These are phyloP conservation scores for Sporisorium sorghi DNA, from an alignment of 1,284 basidiomycete species.

Conservation along the genomic window DNA sequence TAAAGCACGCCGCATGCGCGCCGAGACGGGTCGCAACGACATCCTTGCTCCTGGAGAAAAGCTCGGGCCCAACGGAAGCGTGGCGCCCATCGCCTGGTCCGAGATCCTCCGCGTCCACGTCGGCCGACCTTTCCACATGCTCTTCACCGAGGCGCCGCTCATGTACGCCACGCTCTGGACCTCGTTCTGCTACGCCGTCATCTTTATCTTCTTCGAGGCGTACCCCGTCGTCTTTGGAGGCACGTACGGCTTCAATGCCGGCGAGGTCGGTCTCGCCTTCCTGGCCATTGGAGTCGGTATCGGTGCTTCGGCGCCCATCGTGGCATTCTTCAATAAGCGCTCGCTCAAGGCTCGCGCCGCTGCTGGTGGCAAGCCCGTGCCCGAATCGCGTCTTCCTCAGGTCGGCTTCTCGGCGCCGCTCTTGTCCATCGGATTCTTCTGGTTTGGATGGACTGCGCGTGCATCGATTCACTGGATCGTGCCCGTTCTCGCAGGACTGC, in stretches of 20 bases:
- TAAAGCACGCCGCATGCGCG: conserved; percentile 19
- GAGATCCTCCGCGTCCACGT: conserved; percentile 40
- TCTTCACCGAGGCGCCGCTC: conserved; percentile 42
- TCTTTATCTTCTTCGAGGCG: conserved; percentile 57
- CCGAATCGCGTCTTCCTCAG: conserved; percentile 40
- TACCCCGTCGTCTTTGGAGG: conserved; percentile 46
- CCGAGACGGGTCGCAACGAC: conserved; percentile 22
- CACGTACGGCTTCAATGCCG: conserved; percentile 50
- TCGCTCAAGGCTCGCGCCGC: conserved; percentile 23
- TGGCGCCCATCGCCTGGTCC: conserved; percentile 23
- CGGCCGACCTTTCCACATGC: conserved; percentile 43
- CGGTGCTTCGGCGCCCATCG: conserved; percentile 32
- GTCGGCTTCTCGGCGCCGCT: conserved; percentile 35
- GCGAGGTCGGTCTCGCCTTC: conserved; percentile 49
- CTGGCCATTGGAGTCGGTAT: conserved; percentile 48
- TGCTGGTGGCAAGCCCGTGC: conserved; percentile 36
- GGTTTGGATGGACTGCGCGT: conserved; percentile 52
- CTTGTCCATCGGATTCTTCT: conserved; percentile 43
- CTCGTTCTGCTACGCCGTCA: conserved; percentile 44
- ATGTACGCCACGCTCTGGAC: conserved; percentile 50
- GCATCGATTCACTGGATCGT: conserved; percentile 49
- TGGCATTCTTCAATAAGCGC: conserved; percentile 39
- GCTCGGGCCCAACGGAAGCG: conserved; percentile 9
- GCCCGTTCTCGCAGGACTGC: conserved; percentile 39
- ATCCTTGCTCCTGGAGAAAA: conserved; percentile 28